phyloP scores from a whole-genome alignment of 2,329 filamentous ascomycete genomes.

The Cyanodermella asteris region DNA sequence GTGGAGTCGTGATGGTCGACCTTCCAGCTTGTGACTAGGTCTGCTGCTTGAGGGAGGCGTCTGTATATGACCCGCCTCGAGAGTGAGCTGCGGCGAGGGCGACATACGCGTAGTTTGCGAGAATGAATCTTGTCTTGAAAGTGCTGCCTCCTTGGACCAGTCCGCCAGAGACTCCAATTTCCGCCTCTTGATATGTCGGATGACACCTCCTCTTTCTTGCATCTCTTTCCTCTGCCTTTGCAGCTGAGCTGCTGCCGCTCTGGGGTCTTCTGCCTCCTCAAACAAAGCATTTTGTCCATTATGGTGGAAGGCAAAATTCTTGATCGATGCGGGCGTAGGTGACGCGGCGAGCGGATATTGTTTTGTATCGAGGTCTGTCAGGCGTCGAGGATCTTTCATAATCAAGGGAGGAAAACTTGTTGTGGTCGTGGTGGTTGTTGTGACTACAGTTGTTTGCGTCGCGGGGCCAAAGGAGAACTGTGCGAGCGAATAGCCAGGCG shows the following conservation, averaged over 20 bases:
- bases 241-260: too few relatives aligned
- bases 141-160: too few relatives aligned
- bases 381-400: constrained; percentile 48
- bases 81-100: too few relatives aligned
- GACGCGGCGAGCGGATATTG: constrained; percentile 73
- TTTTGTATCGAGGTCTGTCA: constrained; percentile 58
- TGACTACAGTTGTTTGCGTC: constrained; percentile 48
- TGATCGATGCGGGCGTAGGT: constrained; percentile 59
- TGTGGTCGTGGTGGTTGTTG: constrained; percentile 79
- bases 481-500: constrained; percentile 23
- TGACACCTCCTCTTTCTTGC: too few relatives aligned
- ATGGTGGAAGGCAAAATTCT: constrained; percentile 53
- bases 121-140: too few relatives aligned
- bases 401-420: constrained; percentile 63
- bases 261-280: constrained; percentile 36
- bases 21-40: constrained; percentile 4
- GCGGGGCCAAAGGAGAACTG: constrained; percentile 41
- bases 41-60: constrained; percentile 2
- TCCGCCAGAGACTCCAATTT: too few relatives aligned
- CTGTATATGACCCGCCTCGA: too few relatives aligned
- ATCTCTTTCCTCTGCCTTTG: too few relatives aligned
- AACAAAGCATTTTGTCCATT: constrained; percentile 39
- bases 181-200: too few relatives aligned
- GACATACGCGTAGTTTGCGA: too few relatives aligned
- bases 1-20: constrained; percentile 7